A percentile compares a stretch with the other conserved stretches of the same genome.
These are phyloP conservation scores for Astraeus odoratus DNA, from an alignment of 768 basidiomycete species.

Conservation along the genomic window DNA sequence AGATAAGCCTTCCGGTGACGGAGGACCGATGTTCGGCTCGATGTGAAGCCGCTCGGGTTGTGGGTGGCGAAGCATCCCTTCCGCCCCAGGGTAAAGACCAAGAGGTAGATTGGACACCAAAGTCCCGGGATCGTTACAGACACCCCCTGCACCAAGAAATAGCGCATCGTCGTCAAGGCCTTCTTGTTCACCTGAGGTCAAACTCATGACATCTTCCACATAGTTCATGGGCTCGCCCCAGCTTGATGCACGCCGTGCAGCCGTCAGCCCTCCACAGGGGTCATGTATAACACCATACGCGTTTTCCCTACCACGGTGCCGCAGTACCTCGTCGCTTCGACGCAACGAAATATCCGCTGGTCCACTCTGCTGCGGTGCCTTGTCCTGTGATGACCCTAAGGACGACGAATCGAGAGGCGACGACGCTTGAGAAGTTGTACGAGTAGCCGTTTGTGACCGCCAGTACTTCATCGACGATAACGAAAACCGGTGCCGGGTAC, in stretches of 20 bases:
- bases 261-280: conserved; percentile 27
- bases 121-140: conserved; percentile 25
- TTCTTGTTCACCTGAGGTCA: conserved; percentile 41
- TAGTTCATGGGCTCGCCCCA: conserved; percentile 48
- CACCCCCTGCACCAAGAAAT: conserved; percentile 46
- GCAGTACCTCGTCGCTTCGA: conserved; percentile 42
- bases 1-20: not conserved
- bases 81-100: conserved; percentile 22
- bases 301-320: conserved; percentile 23
- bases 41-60: conserved; percentile 25
- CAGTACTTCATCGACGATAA: conserved; percentile 21
- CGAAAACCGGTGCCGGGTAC: conserved; percentile 24
- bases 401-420: conserved; percentile 28
- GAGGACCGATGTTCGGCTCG: conserved; percentile 1
- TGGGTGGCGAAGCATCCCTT: conserved; percentile 22
- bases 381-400: conserved; percentile 23
- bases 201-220: conserved; percentile 35
- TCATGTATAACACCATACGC: conserved; percentile 21
- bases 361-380: conserved; percentile 10
- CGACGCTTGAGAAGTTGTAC: conserved; percentile 21
- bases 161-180: conserved; percentile 46
- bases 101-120: conserved; percentile 30
- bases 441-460: conserved; percentile 16
- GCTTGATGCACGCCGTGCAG: conserved; percentile 55
- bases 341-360: conserved; percentile 19